These are phyloP conservation scores for Pulveroboletus sp. DNA, from an alignment of 1,284 basidiomycete species.

Conservation along the genomic window DNA sequence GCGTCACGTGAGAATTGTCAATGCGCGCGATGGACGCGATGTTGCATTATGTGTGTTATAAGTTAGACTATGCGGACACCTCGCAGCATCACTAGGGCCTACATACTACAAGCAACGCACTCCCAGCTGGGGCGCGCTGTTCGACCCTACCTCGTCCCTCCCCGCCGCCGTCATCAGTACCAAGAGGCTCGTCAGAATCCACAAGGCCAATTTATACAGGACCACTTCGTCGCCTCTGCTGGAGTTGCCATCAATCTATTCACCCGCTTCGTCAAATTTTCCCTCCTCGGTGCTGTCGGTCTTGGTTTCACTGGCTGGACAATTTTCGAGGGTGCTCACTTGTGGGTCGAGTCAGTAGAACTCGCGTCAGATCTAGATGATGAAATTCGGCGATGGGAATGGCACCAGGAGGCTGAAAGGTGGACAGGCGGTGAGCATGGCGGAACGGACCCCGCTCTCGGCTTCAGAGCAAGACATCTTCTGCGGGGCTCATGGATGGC, in stretches of 20 bases:
- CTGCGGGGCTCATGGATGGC: slow-evolving; percentile 79
- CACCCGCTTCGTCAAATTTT: slow-evolving; percentile 43
- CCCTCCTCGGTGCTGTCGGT: slow-evolving; percentile 41
- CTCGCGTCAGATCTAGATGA: slow-evolving; percentile 55
- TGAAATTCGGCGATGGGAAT: slow-evolving; percentile 65
- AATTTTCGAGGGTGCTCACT: slow-evolving; percentile 61
- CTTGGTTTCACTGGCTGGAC: slow-evolving; percentile 44
- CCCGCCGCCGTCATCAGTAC: slow-evolving; percentile 16
- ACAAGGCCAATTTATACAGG: slow-evolving; percentile 30
- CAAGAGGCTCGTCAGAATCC: slow-evolving; percentile 13
- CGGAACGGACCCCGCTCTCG: slow-evolving; percentile 75
- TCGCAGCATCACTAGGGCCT: too few relatives aligned
- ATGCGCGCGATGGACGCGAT: too few relatives aligned
- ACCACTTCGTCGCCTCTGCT: slow-evolving; percentile 41
- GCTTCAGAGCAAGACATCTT: slow-evolving; percentile 64
- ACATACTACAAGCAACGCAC: slow-evolving; percentile 16
- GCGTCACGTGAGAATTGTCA: too few relatives aligned
- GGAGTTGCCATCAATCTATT: slow-evolving; percentile 41
- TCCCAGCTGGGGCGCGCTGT: slow-evolving; percentile 1
- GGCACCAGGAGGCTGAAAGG: slow-evolving; percentile 68
- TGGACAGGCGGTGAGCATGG: slow-evolving; percentile 74
- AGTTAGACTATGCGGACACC: too few relatives aligned
- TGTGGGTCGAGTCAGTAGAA: slow-evolving; percentile 68
- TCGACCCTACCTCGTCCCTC: background rate
- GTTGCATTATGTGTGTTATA: too few relatives aligned